phyloP scores from a whole-genome alignment of 345 rosid species.

The Durio zibethinus region DNA sequence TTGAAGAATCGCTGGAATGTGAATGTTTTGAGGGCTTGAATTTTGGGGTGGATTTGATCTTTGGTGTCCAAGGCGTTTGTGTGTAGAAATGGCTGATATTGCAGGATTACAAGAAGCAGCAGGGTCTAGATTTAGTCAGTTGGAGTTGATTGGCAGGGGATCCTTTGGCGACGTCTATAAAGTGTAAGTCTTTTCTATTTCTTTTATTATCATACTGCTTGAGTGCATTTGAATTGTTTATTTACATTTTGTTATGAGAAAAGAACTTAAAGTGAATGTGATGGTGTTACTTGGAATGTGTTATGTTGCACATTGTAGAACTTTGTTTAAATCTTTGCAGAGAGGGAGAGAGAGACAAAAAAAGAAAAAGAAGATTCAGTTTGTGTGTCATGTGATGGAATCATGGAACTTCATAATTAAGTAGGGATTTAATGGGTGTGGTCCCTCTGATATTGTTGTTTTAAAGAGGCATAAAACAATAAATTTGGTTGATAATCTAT shows the following conservation, averaged over 20 bases:
- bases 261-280: neutral
- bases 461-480: too few relatives aligned
- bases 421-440: too few relatives aligned
- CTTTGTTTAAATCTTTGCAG: too few relatives aligned
- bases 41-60: conserved; percentile 12
- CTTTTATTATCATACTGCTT: neutral
- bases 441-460: too few relatives aligned
- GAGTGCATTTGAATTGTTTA: conserved; percentile 4
- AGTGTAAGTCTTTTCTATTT: conserved; percentile 61
- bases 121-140: conserved; percentile 70
- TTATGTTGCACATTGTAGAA: neutral
- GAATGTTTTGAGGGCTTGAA: conserved; percentile 11
- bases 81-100: conserved; percentile 67
- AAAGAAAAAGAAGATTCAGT: too few relatives aligned
- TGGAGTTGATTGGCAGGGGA: conserved; percentile 94
- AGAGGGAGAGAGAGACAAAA: too few relatives aligned
- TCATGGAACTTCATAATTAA: too few relatives aligned
- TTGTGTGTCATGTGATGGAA: too few relatives aligned
- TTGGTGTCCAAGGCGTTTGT: conserved; percentile 18
- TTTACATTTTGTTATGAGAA: neutral
- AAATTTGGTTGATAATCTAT: too few relatives aligned
- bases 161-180: conserved; percentile 98
- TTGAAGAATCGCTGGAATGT: neutral
- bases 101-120: conserved; percentile 79
- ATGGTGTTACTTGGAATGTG: neutral